Evolutionary conservation across 2,329 filamentous ascomycete species (phyloP).

Genomic region (Triangularia verruculosa): DNA sequence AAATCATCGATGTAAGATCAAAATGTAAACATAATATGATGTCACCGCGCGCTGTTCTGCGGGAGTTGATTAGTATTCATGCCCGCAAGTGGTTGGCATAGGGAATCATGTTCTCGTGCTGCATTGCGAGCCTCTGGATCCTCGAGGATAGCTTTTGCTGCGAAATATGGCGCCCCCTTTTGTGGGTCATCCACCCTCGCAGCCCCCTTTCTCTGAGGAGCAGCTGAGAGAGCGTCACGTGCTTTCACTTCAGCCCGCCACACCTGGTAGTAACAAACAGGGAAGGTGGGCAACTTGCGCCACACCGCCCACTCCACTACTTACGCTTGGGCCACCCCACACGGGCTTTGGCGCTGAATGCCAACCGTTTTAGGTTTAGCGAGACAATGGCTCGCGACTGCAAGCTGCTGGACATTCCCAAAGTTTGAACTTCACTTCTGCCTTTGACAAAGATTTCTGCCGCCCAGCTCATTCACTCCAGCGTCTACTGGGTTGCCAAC

Average conservation of each 20-base stretch:
- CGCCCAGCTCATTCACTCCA: slow-evolving; percentile 6
- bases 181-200: neutral
- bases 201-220: neutral
- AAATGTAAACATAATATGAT: neutral
- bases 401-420: slow-evolving; percentile 23
- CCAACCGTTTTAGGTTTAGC: slow-evolving; percentile 25
- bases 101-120: too few species aligned
- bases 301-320: neutral
- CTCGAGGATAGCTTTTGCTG: too few species aligned
- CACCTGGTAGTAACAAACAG: neutral
- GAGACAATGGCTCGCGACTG: slow-evolving; percentile 25
- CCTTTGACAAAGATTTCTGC: slow-evolving; percentile 8
- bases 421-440: slow-evolving; percentile 26
- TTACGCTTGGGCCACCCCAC: slow-evolving; percentile 19
- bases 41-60: neutral
- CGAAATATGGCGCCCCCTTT: neutral
- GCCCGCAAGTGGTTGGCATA: too few species aligned
- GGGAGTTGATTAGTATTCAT: neutral
- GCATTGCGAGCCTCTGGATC: too few species aligned
- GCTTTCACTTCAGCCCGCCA: neutral
- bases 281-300: neutral
- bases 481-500: slow-evolving; percentile 9
- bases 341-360: slow-evolving; percentile 12
- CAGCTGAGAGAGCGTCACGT: neutral
- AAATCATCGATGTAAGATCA: neutral